Base-by-base conservation (phyloP, 2,329 filamentous ascomycete species). In the Exophiala alcalophila region DNA sequence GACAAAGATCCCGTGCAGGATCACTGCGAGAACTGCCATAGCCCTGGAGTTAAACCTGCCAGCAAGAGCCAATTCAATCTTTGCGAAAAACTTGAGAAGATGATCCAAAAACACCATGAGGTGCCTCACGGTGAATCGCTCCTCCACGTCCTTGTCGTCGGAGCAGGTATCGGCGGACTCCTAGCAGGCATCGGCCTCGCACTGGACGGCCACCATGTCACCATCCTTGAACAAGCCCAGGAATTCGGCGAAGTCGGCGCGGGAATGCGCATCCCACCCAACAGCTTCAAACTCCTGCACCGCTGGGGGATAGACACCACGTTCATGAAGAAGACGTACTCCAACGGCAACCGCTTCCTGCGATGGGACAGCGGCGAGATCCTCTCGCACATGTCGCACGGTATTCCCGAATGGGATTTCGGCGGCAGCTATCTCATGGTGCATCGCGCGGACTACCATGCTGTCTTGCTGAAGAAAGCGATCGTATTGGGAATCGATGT, bases 261-360 rank as follows among this genome's bases (percentile, higher is more conserved):
- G 1, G 66, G 65, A 3, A 67, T 69, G 23, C 64, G 68, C 51
- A 56, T 68, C 3, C 63, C 64, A 1, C 59, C 66, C 6, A 68
- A 68, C 42, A 60, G 62, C 3, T 54, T 55, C 2, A 55, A 56
- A 0, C 49, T 66, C 0, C 54, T 68, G 2, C 36, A 50, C 16
- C 43, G 47, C 35, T 66, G 63, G 58, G 65, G 65, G 4, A 49
- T 67, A 6, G 47, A 59, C 2, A 53, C 60, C 15, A 47, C 64
- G 3, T 38, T 52, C 6, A 40, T 50, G 12, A 37, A 57, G 9
- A 56, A 57, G n/a, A 59, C 61, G 1, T 52, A 63, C 34, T 62
- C 64, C 1, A 50, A 55, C 5, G 53, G 48, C 9, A 63, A 67
- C 11, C 55, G 50, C 5, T 59, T 68, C 28, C 57, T 62, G 8